A percentile compares a stretch with the other conserved stretches of the same genome.
Evolutionary conservation across 1,284 basidiomycete genomes (phyloP).

Genomic region (Pseudozyma thailandica): DNA sequence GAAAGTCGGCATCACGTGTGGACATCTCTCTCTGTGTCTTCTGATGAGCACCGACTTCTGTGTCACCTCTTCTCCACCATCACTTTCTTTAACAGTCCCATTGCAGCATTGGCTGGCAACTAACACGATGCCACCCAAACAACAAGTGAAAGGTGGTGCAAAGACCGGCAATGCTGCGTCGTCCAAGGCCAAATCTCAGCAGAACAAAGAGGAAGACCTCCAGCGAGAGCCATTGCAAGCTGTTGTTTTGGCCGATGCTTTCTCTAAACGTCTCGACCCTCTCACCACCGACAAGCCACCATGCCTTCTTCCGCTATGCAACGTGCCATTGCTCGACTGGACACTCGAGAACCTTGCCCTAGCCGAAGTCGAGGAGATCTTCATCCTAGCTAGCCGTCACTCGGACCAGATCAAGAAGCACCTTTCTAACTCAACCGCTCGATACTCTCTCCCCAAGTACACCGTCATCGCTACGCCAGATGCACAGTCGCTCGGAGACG

Average conservation of each 20-base stretch:
- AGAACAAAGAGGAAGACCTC: constrained; percentile 54
- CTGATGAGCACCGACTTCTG: neutral
- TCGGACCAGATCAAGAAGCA: constrained; percentile 70
- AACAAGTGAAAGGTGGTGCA: constrained; percentile 20
- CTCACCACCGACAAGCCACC: constrained; percentile 72
- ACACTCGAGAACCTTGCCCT: constrained; percentile 92
- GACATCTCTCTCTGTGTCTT: neutral
- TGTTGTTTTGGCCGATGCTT: constrained; percentile 92
- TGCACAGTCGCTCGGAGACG: constrained; percentile 91
- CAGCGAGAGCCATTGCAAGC: constrained; percentile 76
- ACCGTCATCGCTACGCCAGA: constrained; percentile 86
- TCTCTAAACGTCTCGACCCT: constrained; percentile 90
- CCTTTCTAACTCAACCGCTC: constrained; percentile 72
- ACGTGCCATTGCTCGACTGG: constrained; percentile 92
- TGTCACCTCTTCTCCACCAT: neutral
- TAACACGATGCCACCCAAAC: constrained; percentile 45
- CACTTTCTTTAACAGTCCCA: neutral
- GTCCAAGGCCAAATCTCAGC: constrained; percentile 40
- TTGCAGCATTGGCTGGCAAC: neutral
- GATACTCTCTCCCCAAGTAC: constrained; percentile 70
- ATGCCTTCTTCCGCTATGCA: constrained; percentile 91
- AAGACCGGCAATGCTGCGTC: constrained; percentile 25
- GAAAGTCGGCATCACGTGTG: constrained; percentile 24
- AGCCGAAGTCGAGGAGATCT: constrained; percentile 93
- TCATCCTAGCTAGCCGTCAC: constrained; percentile 79